A percentile compares a stretch with the other conserved stretches of the same genome.
These are phyloP conservation scores for Xylaria sp. DNA, from an alignment of 2,329 filamentous ascomycete species.

Conservation along the genomic window DNA sequence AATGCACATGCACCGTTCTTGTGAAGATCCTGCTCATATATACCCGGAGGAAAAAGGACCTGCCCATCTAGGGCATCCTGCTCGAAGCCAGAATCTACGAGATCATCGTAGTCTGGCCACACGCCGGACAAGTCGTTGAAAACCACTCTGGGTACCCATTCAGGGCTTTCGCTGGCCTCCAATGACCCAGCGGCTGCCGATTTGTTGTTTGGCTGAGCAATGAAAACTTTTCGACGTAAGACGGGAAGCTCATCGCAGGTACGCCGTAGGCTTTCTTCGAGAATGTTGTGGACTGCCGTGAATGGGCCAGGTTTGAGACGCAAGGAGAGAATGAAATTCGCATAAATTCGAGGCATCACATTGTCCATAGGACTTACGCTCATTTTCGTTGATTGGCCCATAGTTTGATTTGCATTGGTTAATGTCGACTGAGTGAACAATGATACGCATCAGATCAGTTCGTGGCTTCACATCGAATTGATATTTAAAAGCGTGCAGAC, in stretches of 20 bases:
- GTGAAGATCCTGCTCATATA: constrained; percentile 13
- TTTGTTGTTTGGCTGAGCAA: not conserved
- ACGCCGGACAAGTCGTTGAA: constrained; percentile 15
- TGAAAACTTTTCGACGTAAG: constrained; percentile 12
- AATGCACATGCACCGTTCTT: constrained; percentile 8
- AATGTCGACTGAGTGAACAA: not conserved
- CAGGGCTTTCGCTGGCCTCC: constrained; percentile 7
- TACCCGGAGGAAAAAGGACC: constrained; percentile 8
- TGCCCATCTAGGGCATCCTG: constrained; percentile 18
- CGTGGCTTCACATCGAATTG: not conserved
- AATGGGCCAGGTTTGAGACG: constrained; percentile 20
- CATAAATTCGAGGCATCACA: constrained; percentile 22
- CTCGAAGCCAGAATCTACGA: constrained; percentile 15
- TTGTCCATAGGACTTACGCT: constrained; percentile 25
- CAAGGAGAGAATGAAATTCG: constrained; percentile 16
- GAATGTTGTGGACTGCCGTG: constrained; percentile 11
- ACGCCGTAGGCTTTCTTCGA: constrained; percentile 20
- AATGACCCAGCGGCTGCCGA: constrained; percentile 1
- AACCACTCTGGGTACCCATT: constrained; percentile 13
- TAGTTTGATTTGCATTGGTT: not conserved
- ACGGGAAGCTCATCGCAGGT: constrained; percentile 20
- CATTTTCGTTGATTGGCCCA: constrained; percentile 2
- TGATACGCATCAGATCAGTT: not conserved
- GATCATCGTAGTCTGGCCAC: constrained; percentile 21
- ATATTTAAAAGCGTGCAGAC: not conserved